phyloP scores from a whole-genome alignment of 345 rosid genomes.

The Nephelium lappaceum region DNA sequence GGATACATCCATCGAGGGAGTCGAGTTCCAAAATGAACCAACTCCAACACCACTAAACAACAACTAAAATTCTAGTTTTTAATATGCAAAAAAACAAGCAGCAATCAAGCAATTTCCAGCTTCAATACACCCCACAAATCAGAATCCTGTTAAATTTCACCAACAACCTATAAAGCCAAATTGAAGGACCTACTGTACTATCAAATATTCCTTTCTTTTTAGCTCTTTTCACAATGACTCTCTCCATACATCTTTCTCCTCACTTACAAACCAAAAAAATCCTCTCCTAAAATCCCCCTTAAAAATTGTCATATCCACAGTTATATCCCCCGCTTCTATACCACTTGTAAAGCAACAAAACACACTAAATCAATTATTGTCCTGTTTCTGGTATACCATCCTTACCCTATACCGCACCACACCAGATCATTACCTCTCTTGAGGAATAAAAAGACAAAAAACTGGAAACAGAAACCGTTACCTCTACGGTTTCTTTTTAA shows the following conservation, averaged over 20 bases:
- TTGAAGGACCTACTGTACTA: background rate
- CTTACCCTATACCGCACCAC: background rate
- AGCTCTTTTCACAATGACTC: background rate
- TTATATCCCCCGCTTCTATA: background rate
- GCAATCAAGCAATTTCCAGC: background rate
- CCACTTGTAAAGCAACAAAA: background rate
- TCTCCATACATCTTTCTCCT: background rate
- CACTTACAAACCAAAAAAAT: background rate
- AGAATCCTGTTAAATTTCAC: background rate
- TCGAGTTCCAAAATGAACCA: too few relatives aligned
- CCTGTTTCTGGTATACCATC: background rate
- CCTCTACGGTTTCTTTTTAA: background rate
- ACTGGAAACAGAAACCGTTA: background rate
- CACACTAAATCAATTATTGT: background rate
- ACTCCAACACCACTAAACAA: too few relatives aligned
- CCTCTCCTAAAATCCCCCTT: background rate
- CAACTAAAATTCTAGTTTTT: too few relatives aligned
- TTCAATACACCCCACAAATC: background rate
- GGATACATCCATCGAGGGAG: too few relatives aligned
- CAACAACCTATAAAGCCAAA: background rate
- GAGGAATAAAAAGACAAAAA: background rate
- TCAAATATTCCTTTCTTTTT: background rate
- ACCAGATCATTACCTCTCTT: background rate
- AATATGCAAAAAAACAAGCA: too few relatives aligned
- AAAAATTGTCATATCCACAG: background rate